Base-by-base conservation (phyloP, 192 early-diverging fungal species). In the Diversispora epigaea region DNA sequence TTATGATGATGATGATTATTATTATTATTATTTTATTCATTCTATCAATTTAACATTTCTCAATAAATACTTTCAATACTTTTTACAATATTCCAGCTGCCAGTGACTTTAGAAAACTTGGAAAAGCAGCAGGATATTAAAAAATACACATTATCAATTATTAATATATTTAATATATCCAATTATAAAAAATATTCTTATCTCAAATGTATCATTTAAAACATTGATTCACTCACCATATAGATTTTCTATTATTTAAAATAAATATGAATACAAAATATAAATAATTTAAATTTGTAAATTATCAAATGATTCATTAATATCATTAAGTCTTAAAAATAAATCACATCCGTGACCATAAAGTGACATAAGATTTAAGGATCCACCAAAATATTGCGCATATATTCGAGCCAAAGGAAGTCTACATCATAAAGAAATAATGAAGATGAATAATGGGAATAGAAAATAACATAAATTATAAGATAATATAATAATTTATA, bases 321-420 rank as follows among this genome's bases (percentile, higher is more conserved):
- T 96, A 80, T 94, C 93, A 75, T 91, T 92, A 60, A 98, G 82
- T 67, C 90, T 89, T 55, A 98, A 76, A 80, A 95, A 97, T 17
- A 95, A 90, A 81, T 98, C 96, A 70, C 92, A 91, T n/a, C 96
- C 96, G 79, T 94, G 89, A 6, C 93, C 95, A 45, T 89, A 86
- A 61, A 98, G 82, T 17, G 92, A 92, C 55, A 92, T 83, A 41
- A 98, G 78, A 17, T 93, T 90, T 54, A 98, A 84, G 3, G 89
- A 89, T 0, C 96, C 96, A 55, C 94, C 95, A 89, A 98, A 98
- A 71, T 98, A 98, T 45, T 89, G 86, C 22, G 95, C 92, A 81
- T 96, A 96, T 47, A 95, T 87, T 19, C 91, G 81, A 3, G 93
- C 91, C 88, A 95, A 90, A 10, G 94, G 94, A 52, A 98, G 80